phyloP scores from a whole-genome alignment of 2,329 filamentous ascomycete genomes.

The Trichoderma atrobrunneum region DNA sequence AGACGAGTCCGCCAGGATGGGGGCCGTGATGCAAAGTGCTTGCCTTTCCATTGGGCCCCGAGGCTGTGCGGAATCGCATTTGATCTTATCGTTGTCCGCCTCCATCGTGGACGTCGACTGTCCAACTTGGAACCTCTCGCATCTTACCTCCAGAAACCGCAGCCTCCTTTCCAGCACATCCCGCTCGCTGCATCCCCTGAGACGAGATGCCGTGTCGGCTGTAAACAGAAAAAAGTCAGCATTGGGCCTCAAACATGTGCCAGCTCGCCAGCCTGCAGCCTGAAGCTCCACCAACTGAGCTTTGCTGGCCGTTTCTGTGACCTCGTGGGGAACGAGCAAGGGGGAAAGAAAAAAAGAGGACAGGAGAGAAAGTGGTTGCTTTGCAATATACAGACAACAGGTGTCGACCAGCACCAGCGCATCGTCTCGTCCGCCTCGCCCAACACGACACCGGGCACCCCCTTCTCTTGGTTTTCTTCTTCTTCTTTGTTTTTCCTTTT shows the following conservation, averaged over 20 bases:
- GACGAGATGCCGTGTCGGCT: neutral
- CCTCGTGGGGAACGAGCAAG: constrained; percentile 7
- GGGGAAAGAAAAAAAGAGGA: neutral
- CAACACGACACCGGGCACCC: constrained; percentile 8
- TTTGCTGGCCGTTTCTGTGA: constrained; percentile 15
- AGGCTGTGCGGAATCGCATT: neutral
- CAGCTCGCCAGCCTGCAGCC: constrained; percentile 12
- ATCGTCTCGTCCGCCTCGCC: neutral
- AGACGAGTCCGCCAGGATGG: neutral
- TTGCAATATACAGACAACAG: neutral
- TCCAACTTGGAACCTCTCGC: constrained; percentile 7
- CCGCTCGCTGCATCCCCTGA: neutral
- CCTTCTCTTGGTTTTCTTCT: neutral
- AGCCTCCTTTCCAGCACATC: neutral
- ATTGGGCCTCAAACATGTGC: constrained; percentile 16
- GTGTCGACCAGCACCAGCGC: neutral
- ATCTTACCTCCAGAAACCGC: constrained; percentile 13
- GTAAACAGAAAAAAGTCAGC: constrained; percentile 11
- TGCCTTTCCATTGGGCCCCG: neutral
- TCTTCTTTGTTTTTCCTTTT: neutral
- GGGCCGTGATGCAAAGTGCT: constrained; percentile 6
- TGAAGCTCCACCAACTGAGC: constrained; percentile 17
- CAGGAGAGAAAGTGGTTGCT: neutral
- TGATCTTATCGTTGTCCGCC: neutral
- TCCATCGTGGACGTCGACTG: neutral